A percentile compares a stretch with the other conserved stretches of the same genome.
These are phyloP conservation scores for Russula brevipes DNA, from an alignment of 768 basidiomycete species.

Conservation along the genomic window DNA sequence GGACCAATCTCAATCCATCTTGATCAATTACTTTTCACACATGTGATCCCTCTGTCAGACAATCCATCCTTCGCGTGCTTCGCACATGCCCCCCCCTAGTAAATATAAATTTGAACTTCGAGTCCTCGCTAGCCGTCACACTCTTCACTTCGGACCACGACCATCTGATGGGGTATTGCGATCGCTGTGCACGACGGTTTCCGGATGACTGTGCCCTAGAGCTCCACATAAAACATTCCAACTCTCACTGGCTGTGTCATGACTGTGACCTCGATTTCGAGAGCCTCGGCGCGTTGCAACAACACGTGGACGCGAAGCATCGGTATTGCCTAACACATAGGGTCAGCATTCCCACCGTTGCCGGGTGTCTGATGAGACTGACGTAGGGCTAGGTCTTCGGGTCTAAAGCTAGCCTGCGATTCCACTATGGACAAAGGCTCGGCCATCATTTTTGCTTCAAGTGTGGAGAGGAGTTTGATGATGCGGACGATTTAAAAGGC, in stretches of 20 bases:
- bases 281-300: neutral
- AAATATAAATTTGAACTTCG: neutral
- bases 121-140: too few species aligned
- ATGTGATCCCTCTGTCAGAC: too few species aligned
- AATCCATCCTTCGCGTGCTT: too few species aligned
- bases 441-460: neutral
- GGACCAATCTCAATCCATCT: too few species aligned
- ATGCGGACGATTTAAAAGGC: constrained; percentile 3
- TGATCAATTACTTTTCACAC: too few species aligned
- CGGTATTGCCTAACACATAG: neutral
- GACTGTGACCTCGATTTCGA: neutral
- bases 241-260: constrained; percentile 42
- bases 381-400: neutral
- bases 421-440: neutral
- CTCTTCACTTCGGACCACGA: neutral
- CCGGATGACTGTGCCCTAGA: constrained; percentile 18
- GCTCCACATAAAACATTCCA: constrained; percentile 30
- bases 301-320: constrained; percentile 8
- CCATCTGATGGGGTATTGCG: neutral
- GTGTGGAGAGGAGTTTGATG: neutral
- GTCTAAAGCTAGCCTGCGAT: neutral
- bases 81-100: too few species aligned
- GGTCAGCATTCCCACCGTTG: constrained; percentile 23
- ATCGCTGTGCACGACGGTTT: constrained; percentile 20
- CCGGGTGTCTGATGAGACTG: neutral